Evolutionary conservation across 2,329 filamentous ascomycete species (phyloP).

Genomic region (Malbranchea zuffiana): DNA sequence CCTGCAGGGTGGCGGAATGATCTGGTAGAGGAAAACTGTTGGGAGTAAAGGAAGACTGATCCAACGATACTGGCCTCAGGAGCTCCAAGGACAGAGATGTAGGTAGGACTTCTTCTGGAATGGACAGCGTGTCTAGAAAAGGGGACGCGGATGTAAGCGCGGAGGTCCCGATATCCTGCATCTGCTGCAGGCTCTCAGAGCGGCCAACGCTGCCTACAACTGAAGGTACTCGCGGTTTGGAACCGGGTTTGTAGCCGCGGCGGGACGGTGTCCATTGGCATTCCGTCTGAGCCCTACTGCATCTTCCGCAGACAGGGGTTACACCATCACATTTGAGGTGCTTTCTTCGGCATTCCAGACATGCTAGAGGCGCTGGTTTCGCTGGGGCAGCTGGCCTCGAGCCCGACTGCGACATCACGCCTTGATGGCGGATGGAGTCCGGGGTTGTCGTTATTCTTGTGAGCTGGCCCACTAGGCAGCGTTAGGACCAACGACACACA

Average conservation of each 20-base stretch:
- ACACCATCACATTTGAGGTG: constrained; percentile 68
- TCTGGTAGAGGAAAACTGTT: constrained; percentile 26
- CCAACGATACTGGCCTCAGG: constrained; percentile 5
- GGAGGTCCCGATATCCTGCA: constrained; percentile 3
- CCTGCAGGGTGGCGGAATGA: constrained; percentile 17
- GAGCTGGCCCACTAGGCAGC: no score
- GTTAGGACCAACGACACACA: no score
- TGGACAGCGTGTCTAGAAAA: constrained; percentile 12
- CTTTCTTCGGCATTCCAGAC: constrained; percentile 42
- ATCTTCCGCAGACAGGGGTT: constrained; percentile 56
- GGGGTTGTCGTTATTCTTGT: no score
- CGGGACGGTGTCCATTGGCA: constrained; percentile 66
- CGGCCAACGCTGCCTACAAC: constrained; percentile 1
- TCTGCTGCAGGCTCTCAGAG: constrained; percentile 3
- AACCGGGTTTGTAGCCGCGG: constrained; percentile 61
- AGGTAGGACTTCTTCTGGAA: constrained; percentile 14
- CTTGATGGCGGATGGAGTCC: no score
- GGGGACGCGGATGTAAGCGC: no score
- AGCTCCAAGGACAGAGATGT: constrained; percentile 4
- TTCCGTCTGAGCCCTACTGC: constrained; percentile 45
- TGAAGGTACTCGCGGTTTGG: constrained; percentile 37
- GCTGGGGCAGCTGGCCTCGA: constrained; percentile 10
- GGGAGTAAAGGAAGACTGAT: constrained; percentile 6
- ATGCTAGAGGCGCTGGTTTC: constrained; percentile 36
- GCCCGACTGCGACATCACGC: no score